Evolutionary conservation across 2,329 filamentous ascomycete genomes (phyloP), one percentile per base, ranked within the genome.

Genomic region (Colletotrichum echinochloae): DNA sequence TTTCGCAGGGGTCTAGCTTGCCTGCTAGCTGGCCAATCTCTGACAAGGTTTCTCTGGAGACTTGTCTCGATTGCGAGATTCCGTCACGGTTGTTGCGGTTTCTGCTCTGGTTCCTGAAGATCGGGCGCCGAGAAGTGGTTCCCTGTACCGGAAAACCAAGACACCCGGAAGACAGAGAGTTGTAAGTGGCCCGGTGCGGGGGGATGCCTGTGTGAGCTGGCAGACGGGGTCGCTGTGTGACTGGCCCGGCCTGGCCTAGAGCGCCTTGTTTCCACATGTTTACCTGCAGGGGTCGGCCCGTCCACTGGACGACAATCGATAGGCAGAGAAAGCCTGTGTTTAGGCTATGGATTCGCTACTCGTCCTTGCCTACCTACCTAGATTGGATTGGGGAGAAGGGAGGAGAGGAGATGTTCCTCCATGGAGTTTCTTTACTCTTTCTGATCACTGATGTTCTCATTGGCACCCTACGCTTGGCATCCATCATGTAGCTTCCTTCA

Each of bases 231-330:
- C 7, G 28, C 51, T 28, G 48, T 52, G 44, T 67, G 51, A 71
- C 68, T 71, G 68, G 59, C 28, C 64, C 52, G 64, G 64, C 64
- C 54, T 23, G 64, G 64, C 64, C 54, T 23, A 71, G 65, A 68
- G 52, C 57, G 52, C 57, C 64, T 62, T 7, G 44, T 52, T 52
- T 67, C 64, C 67, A 67, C 69, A 44, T 70, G 69, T 70, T 70
- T 70, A 70, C 60, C 39, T 71, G 60, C 69, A 71, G 69, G 69
- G 66, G 60, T 65, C 69, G 20, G 44, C 60, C 60, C 54, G 69
- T 71, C 66, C 60, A 71, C 69, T 65, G 48, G 69, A 65, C 69
- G 69, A 71, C 66, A 71, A 64, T 69, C 68, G 68, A 71, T 68
- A 67, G 57, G 51, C 16, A 49, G 65, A 51, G 64, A 55, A 54